Evolutionary conservation across 169 alveolate species (phyloP).

Genomic region (Cryptosporidium ryanae): DNA sequence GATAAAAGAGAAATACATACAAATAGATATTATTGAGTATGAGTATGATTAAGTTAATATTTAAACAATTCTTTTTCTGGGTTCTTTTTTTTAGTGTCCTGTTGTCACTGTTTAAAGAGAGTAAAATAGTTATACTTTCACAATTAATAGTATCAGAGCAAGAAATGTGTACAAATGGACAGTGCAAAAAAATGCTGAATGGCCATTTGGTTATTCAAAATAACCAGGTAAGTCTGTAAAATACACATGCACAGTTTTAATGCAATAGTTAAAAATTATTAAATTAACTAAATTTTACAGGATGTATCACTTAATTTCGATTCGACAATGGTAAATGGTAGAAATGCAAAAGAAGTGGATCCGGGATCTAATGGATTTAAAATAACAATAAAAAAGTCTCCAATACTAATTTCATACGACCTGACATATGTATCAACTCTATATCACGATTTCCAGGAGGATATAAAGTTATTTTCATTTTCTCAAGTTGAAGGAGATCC

Average conservation of each 20-base stretch:
- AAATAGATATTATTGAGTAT: background rate
- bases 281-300: background rate
- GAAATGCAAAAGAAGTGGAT: conserved; percentile 58
- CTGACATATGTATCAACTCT: conserved; percentile 47
- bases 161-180: conserved; percentile 70
- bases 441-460: conserved; percentile 71
- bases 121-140: background rate
- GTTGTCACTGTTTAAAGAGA: background rate
- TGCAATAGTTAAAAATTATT: background rate
- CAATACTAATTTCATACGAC: conserved; percentile 63
- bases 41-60: background rate
- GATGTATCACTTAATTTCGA: conserved; percentile 57
- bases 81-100: background rate
- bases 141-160: conserved; percentile 68
- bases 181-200: conserved; percentile 59
- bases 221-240: conserved; percentile 47
- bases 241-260: background rate
- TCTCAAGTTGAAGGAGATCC: conserved; percentile 68
- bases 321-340: conserved; percentile 42
- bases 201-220: conserved; percentile 63
- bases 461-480: conserved; percentile 51
- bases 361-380: conserved; percentile 72
- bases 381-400: conserved; percentile 57
- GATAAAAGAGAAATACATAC: no score
- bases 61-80: background rate